Base-by-base conservation (phyloP, 116 monocot species). In the Papilionanthe hybrid region DNA sequence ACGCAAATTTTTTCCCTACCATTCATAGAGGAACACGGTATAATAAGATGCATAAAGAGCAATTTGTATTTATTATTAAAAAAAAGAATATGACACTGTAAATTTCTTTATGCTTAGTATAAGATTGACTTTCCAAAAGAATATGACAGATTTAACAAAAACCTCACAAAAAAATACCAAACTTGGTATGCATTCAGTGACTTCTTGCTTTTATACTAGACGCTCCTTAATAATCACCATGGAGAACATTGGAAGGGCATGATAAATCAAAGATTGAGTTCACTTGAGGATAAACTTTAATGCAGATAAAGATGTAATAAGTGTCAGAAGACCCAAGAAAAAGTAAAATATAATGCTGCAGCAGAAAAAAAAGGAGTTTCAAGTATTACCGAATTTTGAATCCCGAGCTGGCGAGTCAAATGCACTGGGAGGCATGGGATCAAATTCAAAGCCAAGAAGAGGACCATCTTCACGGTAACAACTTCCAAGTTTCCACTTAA, bases 391-490 rank as follows among this genome's bases (percentile, higher is more conserved):
- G 75, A 23, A 55, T 42, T 69, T n/a, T 82, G 65, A 43, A 84
- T 75, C 82, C 17, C 28, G 65, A 66, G 79, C 37, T 72, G 81
- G 82, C 42, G 87, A 84, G 79, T 87, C 87, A 77, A 87, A 87
- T 82, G 87, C 78, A 77, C 82, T 80, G 44, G 87, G 87, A 28
- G 87, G 87, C 42, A 87, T 82, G 27, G 84, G 74, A 56, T 87
- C 82, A 74, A 87, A 87, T 15, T 79, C 76, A 9, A 65, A 41
- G 76, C 72, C 60, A 79, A 82, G 81, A 42, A 60, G 72, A 23
- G 87, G 87, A 27, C 87, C 87, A 84, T 87, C 79, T 77, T 82
- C 87, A 47, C 76, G 60, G 66, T 84, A 87, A 44, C 72, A 1
- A 23, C 72, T 77, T 55, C 87, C 87, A 28, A 87, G 28, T 63